Evolutionary conservation across 2,329 filamentous ascomycete species (phyloP).

Genomic region (Akanthomyces uredinophilus): DNA sequence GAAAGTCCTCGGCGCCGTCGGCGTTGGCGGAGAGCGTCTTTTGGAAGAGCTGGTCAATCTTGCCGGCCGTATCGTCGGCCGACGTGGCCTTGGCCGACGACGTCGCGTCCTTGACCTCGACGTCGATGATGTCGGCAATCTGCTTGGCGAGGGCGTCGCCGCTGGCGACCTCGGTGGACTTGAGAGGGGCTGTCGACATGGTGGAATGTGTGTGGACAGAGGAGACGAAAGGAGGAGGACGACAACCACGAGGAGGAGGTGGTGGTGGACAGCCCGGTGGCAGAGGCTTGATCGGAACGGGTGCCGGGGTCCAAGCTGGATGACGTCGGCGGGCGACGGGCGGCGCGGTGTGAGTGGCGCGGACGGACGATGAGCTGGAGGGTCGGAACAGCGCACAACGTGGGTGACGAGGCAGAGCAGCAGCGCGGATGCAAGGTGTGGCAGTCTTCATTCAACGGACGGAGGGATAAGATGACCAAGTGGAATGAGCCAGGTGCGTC

Average conservation of each 20-base stretch:
- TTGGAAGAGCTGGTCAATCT: conserved; percentile 23
- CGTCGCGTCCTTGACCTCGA: conserved; percentile 19
- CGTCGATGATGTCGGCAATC: conserved; percentile 22
- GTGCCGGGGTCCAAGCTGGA: conserved; percentile 1
- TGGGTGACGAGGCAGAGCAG: background rate
- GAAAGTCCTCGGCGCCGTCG: conserved; percentile 19
- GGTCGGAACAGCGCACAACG: background rate
- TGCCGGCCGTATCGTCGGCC: conserved; percentile 20
- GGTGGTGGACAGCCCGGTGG: background rate
- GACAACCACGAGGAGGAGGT: background rate
- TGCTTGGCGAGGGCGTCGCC: conserved; percentile 12
- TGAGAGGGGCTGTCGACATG: conserved; percentile 8
- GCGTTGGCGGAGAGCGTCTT: conserved; percentile 17
- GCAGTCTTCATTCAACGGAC: background rate
- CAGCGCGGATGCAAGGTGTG: background rate
- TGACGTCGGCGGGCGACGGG: conserved; percentile 5
- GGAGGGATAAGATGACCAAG: background rate
- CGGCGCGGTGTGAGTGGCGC: background rate
- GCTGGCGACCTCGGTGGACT: conserved; percentile 8
- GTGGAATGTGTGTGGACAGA: background rate
- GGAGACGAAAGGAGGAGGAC: background rate
- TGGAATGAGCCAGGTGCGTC: background rate
- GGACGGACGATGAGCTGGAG: background rate
- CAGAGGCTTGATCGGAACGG: background rate
- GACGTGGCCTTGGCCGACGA: conserved; percentile 5